phyloP scores from a whole-genome alignment of 1,284 basidiomycete genomes.

The Malassezia caprae region DNA sequence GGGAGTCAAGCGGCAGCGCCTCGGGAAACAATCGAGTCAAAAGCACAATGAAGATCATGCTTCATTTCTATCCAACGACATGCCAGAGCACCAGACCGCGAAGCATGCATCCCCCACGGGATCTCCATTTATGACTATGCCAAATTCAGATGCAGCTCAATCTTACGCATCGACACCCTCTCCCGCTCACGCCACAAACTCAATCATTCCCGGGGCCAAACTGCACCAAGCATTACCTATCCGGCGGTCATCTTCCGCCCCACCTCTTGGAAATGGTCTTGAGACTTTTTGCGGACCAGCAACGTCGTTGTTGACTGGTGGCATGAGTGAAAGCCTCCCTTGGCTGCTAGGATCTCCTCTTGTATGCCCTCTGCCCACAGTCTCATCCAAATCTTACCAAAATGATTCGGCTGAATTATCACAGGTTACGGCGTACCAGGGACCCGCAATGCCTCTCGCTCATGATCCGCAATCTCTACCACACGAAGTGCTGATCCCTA shows the following conservation, averaged over 20 bases:
- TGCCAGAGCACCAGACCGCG: neutral
- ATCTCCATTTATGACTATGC: neutral
- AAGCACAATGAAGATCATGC: neutral
- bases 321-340: neutral
- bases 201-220: neutral
- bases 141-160: neutral
- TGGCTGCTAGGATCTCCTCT: neutral
- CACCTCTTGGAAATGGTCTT: neutral
- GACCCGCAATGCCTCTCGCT: neutral
- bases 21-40: neutral
- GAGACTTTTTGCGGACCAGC: neutral
- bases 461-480: neutral
- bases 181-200: neutral
- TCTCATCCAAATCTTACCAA: neutral
- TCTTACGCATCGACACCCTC: neutral
- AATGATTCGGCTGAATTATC: neutral
- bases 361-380: neutral
- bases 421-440: neutral
- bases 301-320: neutral
- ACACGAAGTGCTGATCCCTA: neutral
- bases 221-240: neutral
- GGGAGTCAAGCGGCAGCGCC: conserved; percentile 16
- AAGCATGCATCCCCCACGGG: neutral
- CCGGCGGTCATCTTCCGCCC: neutral
- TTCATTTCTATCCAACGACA: neutral